Percentiles rank a stretch among this genome's conserved stretches.
phyloP scores from a whole-genome alignment of 2,329 filamentous ascomycete species.

The Zymoseptoria pseudotritici region DNA sequence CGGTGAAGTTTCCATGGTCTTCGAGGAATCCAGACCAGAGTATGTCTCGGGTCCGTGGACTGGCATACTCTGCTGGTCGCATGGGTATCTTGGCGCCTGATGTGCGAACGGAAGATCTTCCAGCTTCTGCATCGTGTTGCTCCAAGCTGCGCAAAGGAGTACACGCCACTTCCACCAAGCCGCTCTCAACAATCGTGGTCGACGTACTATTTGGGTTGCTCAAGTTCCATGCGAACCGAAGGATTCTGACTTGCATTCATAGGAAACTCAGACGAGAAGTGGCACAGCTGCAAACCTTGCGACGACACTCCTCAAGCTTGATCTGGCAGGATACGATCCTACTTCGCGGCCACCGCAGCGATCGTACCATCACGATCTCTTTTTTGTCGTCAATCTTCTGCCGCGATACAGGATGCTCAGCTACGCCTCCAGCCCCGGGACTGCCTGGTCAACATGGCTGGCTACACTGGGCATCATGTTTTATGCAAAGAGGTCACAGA shows the following conservation, averaged over 20 bases:
- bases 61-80: not conserved
- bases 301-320: not conserved
- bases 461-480: too few relatives aligned
- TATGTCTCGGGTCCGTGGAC: not conserved
- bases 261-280: not conserved
- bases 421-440: not conserved
- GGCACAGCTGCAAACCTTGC: not conserved
- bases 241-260: not conserved
- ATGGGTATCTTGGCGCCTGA: not conserved
- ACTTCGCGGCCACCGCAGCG: not conserved
- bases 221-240: not conserved
- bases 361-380: not conserved
- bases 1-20: not conserved
- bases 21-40: not conserved
- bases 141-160: not conserved
- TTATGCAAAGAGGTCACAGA: too few relatives aligned
- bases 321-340: not conserved
- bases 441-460: not conserved
- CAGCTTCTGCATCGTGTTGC: not conserved
- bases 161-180: not conserved
- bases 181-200: not conserved
- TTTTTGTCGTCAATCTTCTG: not conserved
- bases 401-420: not conserved
- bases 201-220: not conserved
- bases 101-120: not conserved